These are phyloP conservation scores for Acanthochlamys bracteata DNA, from an alignment of 106 monocot species.

Conservation along the genomic window DNA sequence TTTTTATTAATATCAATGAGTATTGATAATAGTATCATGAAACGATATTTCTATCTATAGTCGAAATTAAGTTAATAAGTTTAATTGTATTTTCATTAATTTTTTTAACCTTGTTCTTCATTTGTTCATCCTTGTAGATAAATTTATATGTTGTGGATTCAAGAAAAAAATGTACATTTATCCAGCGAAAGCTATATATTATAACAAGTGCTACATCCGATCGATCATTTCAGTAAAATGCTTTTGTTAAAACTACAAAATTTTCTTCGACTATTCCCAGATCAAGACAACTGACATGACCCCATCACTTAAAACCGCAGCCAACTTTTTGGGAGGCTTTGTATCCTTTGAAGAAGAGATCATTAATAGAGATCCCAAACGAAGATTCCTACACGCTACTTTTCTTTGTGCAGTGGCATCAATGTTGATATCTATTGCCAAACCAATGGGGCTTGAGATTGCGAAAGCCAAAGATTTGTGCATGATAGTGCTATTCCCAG, in stretches of 20 bases:
- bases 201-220: no score
- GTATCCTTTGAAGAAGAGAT: conserved; percentile 67
- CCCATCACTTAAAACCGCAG: conserved; percentile 47
- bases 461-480: conserved; percentile 59
- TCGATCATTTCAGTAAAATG: no score
- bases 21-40: no score
- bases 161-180: no score
- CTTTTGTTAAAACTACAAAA: not conserved
- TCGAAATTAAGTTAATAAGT: no score
- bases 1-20: no score
- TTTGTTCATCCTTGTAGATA: no score
- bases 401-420: conserved; percentile 68
- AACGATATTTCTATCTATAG: no score
- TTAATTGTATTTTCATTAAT: no score
- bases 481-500: conserved; percentile 79
- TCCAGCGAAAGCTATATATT: no score
- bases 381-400: conserved; percentile 66
- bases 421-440: conserved; percentile 71
- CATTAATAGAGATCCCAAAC: conserved; percentile 72
- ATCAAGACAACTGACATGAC: conserved; percentile 88
- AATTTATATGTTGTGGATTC: no score
- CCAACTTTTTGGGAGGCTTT: conserved; percentile 32
- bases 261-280: conserved; percentile 38
- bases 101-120: no score
- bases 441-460: conserved; percentile 63